A percentile compares a stretch with the other conserved stretches of the same genome.
phyloP scores from a whole-genome alignment of 345 rosid genomes.

The Turnera subulata region DNA sequence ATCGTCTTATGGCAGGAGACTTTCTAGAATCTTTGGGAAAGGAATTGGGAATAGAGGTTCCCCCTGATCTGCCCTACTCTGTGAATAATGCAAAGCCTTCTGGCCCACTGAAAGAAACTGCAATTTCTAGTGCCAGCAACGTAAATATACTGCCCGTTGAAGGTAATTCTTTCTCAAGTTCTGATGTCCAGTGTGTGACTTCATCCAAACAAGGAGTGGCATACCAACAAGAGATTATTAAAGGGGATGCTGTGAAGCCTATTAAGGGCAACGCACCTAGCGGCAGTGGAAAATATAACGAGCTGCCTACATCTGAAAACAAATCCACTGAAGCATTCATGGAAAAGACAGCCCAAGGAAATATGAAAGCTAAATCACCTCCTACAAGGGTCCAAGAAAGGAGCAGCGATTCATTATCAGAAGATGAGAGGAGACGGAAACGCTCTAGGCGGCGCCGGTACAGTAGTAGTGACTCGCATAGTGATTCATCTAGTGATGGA shows the following conservation, averaged over 20 bases:
- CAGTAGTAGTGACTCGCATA: constrained; percentile 48
- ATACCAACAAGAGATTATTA: constrained; percentile 15
- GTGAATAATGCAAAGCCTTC: constrained; percentile 21
- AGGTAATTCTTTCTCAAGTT: constrained; percentile 11
- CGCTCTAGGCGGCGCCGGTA: constrained; percentile 33
- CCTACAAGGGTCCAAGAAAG: constrained; percentile 12
- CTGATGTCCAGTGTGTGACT: constrained; percentile 7
- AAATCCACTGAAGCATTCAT: constrained; percentile 13
- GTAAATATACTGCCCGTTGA: constrained; percentile 14
- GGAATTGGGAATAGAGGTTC: constrained; percentile 94
- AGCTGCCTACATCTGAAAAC: constrained; percentile 19
- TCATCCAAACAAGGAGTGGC: constrained; percentile 9
- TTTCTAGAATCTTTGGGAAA: constrained; percentile 88
- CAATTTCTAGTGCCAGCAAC: constrained; percentile 17
- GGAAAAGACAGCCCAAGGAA: constrained; percentile 20
- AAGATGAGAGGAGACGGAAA: constrained; percentile 55
- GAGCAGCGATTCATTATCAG: constrained; percentile 45
- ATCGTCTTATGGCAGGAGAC: constrained; percentile 89
- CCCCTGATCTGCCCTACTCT: constrained; percentile 49
- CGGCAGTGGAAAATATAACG: constrained; percentile 15
- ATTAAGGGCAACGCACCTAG: constrained; percentile 7
- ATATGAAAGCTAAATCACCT: constrained; percentile 33
- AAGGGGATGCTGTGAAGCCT: constrained; percentile 18
- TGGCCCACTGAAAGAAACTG: constrained; percentile 28
- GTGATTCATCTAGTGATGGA: constrained; percentile 51